Evolutionary conservation across 176 grass and related monocot species (phyloP).

Genomic region (Cocos nucifera): DNA sequence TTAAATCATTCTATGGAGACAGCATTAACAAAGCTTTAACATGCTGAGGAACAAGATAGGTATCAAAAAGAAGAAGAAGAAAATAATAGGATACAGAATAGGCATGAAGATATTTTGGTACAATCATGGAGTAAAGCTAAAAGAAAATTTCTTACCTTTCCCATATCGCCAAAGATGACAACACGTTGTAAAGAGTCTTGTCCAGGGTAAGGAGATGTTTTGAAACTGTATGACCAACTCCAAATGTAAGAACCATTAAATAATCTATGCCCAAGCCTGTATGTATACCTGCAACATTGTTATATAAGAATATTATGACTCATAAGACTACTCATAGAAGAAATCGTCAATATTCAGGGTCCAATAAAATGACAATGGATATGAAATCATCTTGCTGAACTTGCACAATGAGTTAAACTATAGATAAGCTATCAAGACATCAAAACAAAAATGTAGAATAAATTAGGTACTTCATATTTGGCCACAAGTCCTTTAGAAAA

Average conservation of each 20-base stretch:
- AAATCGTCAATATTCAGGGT: not conserved
- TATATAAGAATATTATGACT: not conserved
- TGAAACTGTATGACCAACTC: slow-evolving; percentile 64
- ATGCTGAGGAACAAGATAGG: no score
- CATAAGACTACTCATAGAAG: not conserved
- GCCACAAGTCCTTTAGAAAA: slow-evolving; percentile 78
- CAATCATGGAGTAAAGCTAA: no score
- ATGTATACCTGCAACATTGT: slow-evolving; percentile 64
- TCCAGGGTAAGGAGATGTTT: slow-evolving; percentile 77
- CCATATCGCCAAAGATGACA: slow-evolving; percentile 55
- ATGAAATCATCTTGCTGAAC: not conserved
- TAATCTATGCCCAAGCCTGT: slow-evolving; percentile 61
- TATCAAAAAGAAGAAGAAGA: no score
- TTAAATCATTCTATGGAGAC: no score
- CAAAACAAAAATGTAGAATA: slow-evolving; percentile 12
- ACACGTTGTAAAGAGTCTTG: slow-evolving; percentile 75
- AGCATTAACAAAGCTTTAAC: no score
- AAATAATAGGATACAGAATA: no score
- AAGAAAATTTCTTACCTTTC: no score
- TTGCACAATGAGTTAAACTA: no score
- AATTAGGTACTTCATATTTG: slow-evolving; percentile 56
- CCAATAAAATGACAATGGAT: slow-evolving; percentile 1
- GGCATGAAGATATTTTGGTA: no score
- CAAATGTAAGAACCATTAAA: slow-evolving; percentile 56
- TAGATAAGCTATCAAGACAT: not conserved